Evolutionary conservation across 2,329 filamentous ascomycete genomes (phyloP).

Genomic region (Arthrobotrys iridis): DNA sequence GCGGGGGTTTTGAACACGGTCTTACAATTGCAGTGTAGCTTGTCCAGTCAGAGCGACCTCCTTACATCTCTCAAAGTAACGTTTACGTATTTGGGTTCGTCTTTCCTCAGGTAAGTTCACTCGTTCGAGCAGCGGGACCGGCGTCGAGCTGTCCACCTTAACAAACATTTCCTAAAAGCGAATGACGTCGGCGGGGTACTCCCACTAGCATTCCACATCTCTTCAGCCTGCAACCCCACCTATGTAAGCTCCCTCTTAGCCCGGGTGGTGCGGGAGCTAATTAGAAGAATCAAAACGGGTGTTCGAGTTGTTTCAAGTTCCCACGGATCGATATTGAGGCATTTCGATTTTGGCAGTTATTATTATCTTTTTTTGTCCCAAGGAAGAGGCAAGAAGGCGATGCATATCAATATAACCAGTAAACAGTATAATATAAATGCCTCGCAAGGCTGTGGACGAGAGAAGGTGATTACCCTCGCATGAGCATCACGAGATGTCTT

Average conservation of each 20-base stretch:
- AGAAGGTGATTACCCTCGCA: background rate
- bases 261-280: conserved; percentile 13
- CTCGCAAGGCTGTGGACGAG: conserved; percentile 11
- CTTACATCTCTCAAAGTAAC: background rate
- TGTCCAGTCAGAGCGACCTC: conserved; percentile 13
- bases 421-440: conserved; percentile 1
- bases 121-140: conserved; percentile 17
- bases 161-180: conserved; percentile 21
- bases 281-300: background rate
- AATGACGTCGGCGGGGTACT: conserved; percentile 48
- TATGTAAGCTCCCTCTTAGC: background rate
- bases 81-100: conserved; percentile 39
- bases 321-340: background rate
- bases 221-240: conserved; percentile 23
- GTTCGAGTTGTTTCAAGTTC: conserved; percentile 3
- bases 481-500: conserved; percentile 2
- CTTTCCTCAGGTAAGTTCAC: conserved; percentile 14
- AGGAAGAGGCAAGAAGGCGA: conserved; percentile 17
- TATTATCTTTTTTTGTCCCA: background rate
- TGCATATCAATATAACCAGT: conserved; percentile 1
- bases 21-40: conserved; percentile 7
- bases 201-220: conserved; percentile 25
- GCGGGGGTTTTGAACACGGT: conserved; percentile 23
- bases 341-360: too few relatives aligned
- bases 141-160: conserved; percentile 2